Base-by-base conservation (phyloP, 2,329 filamentous ascomycete genomes). In the Botryotinia convoluta region DNA sequence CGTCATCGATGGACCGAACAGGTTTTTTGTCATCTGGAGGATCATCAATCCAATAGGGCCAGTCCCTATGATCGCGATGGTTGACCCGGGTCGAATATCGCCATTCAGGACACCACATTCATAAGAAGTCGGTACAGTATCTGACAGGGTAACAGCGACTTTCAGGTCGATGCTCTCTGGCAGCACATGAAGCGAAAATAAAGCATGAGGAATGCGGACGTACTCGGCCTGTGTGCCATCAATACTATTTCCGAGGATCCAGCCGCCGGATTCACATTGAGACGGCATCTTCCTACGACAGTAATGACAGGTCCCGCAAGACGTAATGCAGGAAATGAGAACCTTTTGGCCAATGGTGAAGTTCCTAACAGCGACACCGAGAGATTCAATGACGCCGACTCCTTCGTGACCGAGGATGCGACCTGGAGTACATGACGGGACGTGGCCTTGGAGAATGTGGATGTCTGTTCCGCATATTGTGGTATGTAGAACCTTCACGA, bases 161-260 rank as follows among this genome's bases (percentile, higher is more conserved):
- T 95, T 93, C 84, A 97, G 93, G 78, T 97, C 93, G 0, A 93
- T 92, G 75, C 88, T 87, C 71, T 92, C 90, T 0, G 94, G 93
- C 9, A 97, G 89, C 76, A 90, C 89, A 22, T 97, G 86, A n/a
- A 97, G 84, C 79, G 96, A 97, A 75, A 93, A 90, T 77, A 96
- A 92, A 32, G 90, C 94, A 48, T 91, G 87, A 0, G 94, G 93
- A 22, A 97, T 93, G 22, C 94, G 89, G 1, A 95, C 91, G 78
- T 94, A 97, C 83, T 97, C 94, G 4, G 93, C 92, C 82, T 97
- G 94, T 0, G 93, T 93, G 65, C 94, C 94, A 1, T 93, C 93
- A 79, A 95, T 83, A 0, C 81, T 82, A 76, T 89, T 85, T 32
- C 87, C 87, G 2, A 89, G 81, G 8, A 84, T 82, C 87, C 87